Conservation (phyloP, 2,329 filamentous ascomycete species). For the Colletotrichum chrysophilum region DNA sequence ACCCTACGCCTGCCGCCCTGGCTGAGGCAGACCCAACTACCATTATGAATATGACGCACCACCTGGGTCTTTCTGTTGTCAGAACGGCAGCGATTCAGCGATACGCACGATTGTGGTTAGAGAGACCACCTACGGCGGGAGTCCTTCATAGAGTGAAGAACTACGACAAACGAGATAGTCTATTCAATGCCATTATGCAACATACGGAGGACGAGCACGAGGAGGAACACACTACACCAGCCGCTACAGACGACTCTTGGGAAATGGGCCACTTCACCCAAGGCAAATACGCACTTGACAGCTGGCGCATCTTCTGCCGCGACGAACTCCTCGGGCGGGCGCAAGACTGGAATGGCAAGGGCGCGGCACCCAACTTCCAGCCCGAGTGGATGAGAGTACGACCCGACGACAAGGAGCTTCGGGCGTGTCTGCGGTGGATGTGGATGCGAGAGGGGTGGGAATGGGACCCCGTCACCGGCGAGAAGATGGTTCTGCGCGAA, state of each 20-base stretch:
- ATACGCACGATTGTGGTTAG: conserved; percentile 73
- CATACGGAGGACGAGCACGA: background rate
- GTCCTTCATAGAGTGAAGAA: conserved; percentile 58
- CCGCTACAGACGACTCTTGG: conserved; percentile 59
- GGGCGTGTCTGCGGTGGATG: conserved; percentile 87
- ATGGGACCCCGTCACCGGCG: conserved; percentile 78
- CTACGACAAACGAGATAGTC: conserved; percentile 45
- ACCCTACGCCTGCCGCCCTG: conserved; percentile 70
- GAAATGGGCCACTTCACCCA: conserved; percentile 87
- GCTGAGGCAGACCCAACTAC: conserved; percentile 60
- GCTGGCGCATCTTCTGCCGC: conserved; percentile 92
- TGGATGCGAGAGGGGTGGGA: conserved; percentile 87
- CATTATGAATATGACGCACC: conserved; percentile 65
- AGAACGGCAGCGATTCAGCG: conserved; percentile 72
- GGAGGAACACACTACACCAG: background rate
- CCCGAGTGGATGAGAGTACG: conserved; percentile 91
- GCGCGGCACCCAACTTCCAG: conserved; percentile 63
- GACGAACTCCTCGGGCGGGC: conserved; percentile 74
- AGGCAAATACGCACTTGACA: conserved; percentile 84
- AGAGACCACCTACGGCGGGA: conserved; percentile 63
- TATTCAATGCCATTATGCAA: background rate
- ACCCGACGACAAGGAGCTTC: conserved; percentile 86
- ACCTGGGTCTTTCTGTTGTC: conserved; percentile 73
- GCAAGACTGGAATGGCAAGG: conserved; percentile 67
- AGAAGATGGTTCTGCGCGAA: conserved; percentile 56